Evolutionary conservation across 768 basidiomycete species (phyloP).

Genomic region (Boletus tomentosulus): DNA sequence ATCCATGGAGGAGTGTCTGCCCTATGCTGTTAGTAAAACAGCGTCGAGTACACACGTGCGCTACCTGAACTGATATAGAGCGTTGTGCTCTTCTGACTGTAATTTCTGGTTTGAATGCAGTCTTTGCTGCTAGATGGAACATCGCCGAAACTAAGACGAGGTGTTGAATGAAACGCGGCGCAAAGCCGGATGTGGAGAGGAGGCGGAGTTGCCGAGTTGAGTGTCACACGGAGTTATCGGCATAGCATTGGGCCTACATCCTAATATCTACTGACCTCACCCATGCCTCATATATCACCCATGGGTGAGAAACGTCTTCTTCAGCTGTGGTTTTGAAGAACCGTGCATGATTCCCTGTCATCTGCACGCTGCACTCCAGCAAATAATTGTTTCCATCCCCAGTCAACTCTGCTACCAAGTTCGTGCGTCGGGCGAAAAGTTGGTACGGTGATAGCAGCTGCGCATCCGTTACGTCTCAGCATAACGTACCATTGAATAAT

Average conservation of each 20-base stretch:
- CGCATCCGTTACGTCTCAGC: not conserved
- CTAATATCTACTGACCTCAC: constrained; percentile 18
- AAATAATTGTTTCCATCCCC: constrained; percentile 1
- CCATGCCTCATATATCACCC: constrained; percentile 43
- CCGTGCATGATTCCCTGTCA: constrained; percentile 18
- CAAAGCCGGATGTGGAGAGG: not conserved
- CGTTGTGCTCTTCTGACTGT: constrained; percentile 34
- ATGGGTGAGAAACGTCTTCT: constrained; percentile 27
- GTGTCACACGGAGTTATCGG: not conserved
- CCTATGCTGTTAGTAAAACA: constrained; percentile 25
- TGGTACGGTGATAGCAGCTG: constrained; percentile 17
- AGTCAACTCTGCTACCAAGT: not conserved
- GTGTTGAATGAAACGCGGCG: constrained; percentile 4
- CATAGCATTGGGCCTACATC: constrained; percentile 3
- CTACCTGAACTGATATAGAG: constrained; percentile 63
- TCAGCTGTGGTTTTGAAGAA: constrained; percentile 30
- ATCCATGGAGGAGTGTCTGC: constrained; percentile 90
- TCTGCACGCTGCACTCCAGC: constrained; percentile 26
- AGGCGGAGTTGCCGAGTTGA: constrained; percentile 18
- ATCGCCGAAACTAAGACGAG: constrained; percentile 12
- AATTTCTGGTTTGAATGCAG: constrained; percentile 8
- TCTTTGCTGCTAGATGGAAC: constrained; percentile 20
- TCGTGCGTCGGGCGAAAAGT: constrained; percentile 6
- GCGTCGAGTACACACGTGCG: constrained; percentile 17
- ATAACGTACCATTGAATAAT: not conserved